Conservation (phyloP, 208 protist genomes). For the Trypanosoma theileri region DNA sequence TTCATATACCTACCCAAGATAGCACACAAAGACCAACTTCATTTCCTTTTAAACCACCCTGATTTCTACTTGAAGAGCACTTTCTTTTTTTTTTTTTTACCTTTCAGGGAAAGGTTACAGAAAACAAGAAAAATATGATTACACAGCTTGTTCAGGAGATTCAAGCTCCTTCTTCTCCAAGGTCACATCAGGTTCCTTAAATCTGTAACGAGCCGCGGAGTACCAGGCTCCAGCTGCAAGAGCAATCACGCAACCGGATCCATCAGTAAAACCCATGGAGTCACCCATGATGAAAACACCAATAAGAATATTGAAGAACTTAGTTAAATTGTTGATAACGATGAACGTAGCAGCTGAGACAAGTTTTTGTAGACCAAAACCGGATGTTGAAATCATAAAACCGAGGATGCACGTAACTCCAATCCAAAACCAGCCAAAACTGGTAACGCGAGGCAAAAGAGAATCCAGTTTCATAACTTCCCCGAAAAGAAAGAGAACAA, state of each 20-base stretch:
- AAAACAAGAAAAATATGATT: neutral
- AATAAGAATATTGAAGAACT: conserved; percentile 43
- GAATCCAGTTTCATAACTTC: conserved; percentile 4
- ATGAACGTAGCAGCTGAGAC: conserved; percentile 41
- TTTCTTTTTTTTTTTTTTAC: conserved; percentile 1
- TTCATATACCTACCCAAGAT: no score
- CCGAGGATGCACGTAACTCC: conserved; percentile 29
- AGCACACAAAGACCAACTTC: no score
- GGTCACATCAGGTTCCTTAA: neutral
- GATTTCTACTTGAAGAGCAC: no score
- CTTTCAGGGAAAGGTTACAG: neutral
- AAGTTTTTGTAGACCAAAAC: conserved; percentile 43
- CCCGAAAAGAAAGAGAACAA: conserved; percentile 16
- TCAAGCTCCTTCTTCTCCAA: conserved; percentile 5
- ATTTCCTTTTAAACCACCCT: no score
- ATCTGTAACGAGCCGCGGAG: conserved; percentile 16
- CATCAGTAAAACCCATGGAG: conserved; percentile 18
- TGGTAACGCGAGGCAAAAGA: conserved; percentile 7
- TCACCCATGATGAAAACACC: conserved; percentile 37
- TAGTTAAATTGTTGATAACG: conserved; percentile 42
- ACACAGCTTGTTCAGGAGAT: neutral
- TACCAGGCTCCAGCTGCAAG: conserved; percentile 36
- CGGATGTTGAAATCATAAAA: conserved; percentile 42
- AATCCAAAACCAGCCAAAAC: conserved; percentile 33
- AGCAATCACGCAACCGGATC: conserved; percentile 29